Base-by-base conservation (phyloP, 148 eudicot genomes). In the Mesembryanthemum crystallinum region DNA sequence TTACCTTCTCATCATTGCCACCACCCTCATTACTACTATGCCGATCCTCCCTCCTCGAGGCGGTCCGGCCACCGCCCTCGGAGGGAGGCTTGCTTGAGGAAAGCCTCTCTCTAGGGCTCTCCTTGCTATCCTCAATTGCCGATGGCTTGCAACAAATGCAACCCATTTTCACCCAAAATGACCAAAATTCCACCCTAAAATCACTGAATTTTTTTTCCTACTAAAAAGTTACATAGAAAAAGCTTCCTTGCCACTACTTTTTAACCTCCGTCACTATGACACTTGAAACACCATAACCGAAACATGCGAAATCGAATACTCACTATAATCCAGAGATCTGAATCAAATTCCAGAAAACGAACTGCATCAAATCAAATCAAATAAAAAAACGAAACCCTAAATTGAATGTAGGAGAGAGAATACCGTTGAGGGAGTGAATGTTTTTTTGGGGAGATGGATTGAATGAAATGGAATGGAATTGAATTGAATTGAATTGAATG, bases 101-200 rank as follows among this genome's bases (percentile, higher is more conserved):
- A 9, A 88, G 7, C 79, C 91, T 88, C 73, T 84, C 88, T 67
- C 73, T 58, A 2, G 80, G 76, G 25, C 71, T 71, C 35, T 78
- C 80, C 78, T 84, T 86, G 58, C 88, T 81, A 72, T 65, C 77
- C 52, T 72, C 55, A 75, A 72, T 52, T 69, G 81, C 75, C 67
- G 86, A 87, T 54, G 92, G 90, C 82, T 88, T 94, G 82, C 98
- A 83, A 83, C 97, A 89, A 80, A 76, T 57, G 82, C 88, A 85
- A 32, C 93, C 97, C 97, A 91, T 91, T 72, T 57, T 51, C 23
- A 25, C 62, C 77, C 43, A 73, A 43, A 52, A 20, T n/a, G 23
- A 11, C 18, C 28, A 37, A 37, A 32, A 35, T 20, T 51, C 7
- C 43, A 37, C 18, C 64, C n/a, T 5, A 47, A 32, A 35, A 52